Conservation (phyloP, 2,329 filamentous ascomycete species). For the Fusarium euwallaceae region DNA sequence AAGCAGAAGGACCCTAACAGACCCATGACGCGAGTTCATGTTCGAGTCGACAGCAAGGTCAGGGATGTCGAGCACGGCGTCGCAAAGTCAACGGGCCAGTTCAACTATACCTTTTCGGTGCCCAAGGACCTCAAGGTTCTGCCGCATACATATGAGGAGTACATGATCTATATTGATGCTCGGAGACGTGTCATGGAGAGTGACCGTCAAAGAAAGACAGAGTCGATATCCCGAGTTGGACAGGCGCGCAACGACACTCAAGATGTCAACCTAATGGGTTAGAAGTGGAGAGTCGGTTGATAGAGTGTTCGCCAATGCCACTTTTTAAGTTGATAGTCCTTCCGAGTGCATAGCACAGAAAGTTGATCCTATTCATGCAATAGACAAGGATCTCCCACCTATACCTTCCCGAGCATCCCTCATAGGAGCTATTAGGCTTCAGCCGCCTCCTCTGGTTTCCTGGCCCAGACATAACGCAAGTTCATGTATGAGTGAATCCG, state of each 20-base stretch:
- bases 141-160: constrained; percentile 49
- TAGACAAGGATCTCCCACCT: neutral
- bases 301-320: neutral
- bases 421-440: neutral
- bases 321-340: neutral
- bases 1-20: constrained; percentile 34
- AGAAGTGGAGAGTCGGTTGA: neutral
- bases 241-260: constrained; percentile 16
- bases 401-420: neutral
- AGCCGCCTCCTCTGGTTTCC: neutral
- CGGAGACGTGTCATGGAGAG: constrained; percentile 44
- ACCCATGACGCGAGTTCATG: constrained; percentile 47
- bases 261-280: constrained; percentile 37
- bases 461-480: constrained; percentile 24
- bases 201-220: constrained; percentile 37
- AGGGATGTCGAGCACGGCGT: constrained; percentile 49
- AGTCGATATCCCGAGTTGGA: constrained; percentile 6
- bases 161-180: constrained; percentile 50
- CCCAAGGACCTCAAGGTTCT: constrained; percentile 46
- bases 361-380: neutral
- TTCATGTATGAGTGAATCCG: constrained; percentile 20
- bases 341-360: neutral
- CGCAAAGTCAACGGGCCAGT: constrained; percentile 48
- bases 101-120: constrained; percentile 50
- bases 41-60: constrained; percentile 50